Base-by-base conservation (phyloP, 768 basidiomycete species). In the Mycena belliarum region DNA sequence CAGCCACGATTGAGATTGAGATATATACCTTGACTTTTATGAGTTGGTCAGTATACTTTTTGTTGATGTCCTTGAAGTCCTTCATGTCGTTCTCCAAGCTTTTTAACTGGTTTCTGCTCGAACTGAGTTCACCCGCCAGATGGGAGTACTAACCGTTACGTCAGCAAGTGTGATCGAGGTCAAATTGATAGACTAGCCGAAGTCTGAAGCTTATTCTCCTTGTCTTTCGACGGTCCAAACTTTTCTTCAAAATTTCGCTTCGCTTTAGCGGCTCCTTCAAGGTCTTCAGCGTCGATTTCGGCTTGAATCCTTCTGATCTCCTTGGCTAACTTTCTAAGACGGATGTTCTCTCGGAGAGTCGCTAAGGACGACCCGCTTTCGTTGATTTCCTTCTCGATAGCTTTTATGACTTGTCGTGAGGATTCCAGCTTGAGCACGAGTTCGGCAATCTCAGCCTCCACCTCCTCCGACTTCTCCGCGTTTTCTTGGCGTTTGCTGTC, bases 31-130 rank as follows among this genome's bases (percentile, higher is more conserved):
- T 98, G 67, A 97, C 95, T 76, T 88, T 91, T 66, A 98, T 85
- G 48, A 98, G 80, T 68, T 98, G 95, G 52, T 93, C 88, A 12
- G 88, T 91, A 68, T 96, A 97, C 60, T 82, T 82, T 72, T 87
- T 89, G 67, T 89, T 85, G 65, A 94, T 83, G 61, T 94, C 84
- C 70, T 91, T 92, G 79, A 88, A 98, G 59, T 96, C 94, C 64
- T 79, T 83, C 51, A 93, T 71, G 68, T 97, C 94, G 38, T 65
- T 75, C 67, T 93, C 83, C 63, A 84, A 75, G 25, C 79, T 79
- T 68, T 84, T 82, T 52, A 89, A 71, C 61, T 91, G 89, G 26
- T 82, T 81, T 63, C 82, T 79, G 64, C 86, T 76, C 8, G 90
- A 88, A 57, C 83, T 85, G 24, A 98, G 74, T 73, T 96, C 93